Evolutionary conservation across 352 stramenopile species (phyloP), one percentile per base, ranked within the genome.

Genomic region (Phytophthora sp.): DNA sequence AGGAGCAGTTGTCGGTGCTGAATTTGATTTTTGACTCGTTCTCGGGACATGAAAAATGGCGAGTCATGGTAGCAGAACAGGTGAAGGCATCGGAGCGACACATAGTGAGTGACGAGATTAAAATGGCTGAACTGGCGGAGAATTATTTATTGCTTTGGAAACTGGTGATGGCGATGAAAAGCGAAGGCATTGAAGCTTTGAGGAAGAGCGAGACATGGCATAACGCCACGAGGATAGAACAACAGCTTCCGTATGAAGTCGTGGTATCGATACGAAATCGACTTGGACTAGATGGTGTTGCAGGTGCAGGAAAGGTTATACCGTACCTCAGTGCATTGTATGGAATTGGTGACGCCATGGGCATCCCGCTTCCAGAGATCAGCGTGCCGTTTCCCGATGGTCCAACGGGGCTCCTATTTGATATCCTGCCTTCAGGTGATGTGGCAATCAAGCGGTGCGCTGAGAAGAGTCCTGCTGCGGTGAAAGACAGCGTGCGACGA

Each of bases 1-100:
- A 96, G 71, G 83, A 96, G 52, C 89, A 96, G 52, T 63, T 95
- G 0, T 93, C 84, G 5, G 80, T 96, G 4, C 18, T 93, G 31
- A 90, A 88, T 36, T 50, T 92, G 33, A 63, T 96, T 49, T 60
- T 93, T n/a, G 85, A 95, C 35, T 82, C 78, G 2, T 93, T 91
- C 52, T 68, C 41, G 27, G 64, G 73, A 1, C 85, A 96, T 60
- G 83, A 92, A 49, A 82, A 89, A 33, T 95, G 88, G 88, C 71
- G 85, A 27, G 36, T 82, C 7, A 80, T 86, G 60, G 73, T 96
- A 1, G 82, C 85, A 16, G 85, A 93, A 35, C 82, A 91, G 33
- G 55, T 93, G 2, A 87, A 88, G 42, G 69, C 77, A 3, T 76
- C 77, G 3, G 88, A 96, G 51, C 65, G 69, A 7, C 69, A 79